Conservation (phyloP, 768 basidiomycete species). For the Russula ochroleuca region DNA sequence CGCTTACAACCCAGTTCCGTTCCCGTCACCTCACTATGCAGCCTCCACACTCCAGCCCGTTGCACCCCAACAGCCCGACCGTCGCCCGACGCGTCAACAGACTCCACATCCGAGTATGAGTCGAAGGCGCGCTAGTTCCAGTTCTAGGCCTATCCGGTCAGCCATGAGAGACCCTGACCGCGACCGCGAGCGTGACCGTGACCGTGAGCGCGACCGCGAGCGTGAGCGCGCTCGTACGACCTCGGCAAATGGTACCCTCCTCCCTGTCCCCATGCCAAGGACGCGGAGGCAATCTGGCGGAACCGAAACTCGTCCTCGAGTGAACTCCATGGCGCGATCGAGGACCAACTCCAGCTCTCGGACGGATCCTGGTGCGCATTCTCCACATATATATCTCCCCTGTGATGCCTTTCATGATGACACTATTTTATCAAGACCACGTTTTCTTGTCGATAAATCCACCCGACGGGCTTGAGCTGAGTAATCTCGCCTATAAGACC, state of each 20-base stretch:
- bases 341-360: conserved; percentile 36
- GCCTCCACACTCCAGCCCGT: conserved; percentile 14
- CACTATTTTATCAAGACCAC: conserved; percentile 48
- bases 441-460: conserved; percentile 67
- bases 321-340: conserved; percentile 34
- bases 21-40: conserved; percentile 18
- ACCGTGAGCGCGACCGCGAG: conserved; percentile 35
- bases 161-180: conserved; percentile 50
- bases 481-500: conserved; percentile 45
- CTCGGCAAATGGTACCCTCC: conserved; percentile 22
- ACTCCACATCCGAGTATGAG: conserved; percentile 32
- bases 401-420: conserved; percentile 9
- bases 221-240: conserved; percentile 4
- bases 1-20: conserved; percentile 12
- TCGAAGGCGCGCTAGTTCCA: conserved; percentile 37
- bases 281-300: conserved; percentile 43
- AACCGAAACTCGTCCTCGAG: conserved; percentile 29
- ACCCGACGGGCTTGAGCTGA: conserved; percentile 55
- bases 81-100: conserved; percentile 21
- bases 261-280: conserved; percentile 31
- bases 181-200: conserved; percentile 33
- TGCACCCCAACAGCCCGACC: conserved; percentile 5
- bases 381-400: background rate
- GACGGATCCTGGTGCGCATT: conserved; percentile 31
- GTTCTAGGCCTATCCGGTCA: conserved; percentile 43